Percentiles rank a stretch among this genome's conserved stretches.
phyloP scores from a whole-genome alignment of 1,139 yeast genomes.

The Kodamaea arcana region DNA sequence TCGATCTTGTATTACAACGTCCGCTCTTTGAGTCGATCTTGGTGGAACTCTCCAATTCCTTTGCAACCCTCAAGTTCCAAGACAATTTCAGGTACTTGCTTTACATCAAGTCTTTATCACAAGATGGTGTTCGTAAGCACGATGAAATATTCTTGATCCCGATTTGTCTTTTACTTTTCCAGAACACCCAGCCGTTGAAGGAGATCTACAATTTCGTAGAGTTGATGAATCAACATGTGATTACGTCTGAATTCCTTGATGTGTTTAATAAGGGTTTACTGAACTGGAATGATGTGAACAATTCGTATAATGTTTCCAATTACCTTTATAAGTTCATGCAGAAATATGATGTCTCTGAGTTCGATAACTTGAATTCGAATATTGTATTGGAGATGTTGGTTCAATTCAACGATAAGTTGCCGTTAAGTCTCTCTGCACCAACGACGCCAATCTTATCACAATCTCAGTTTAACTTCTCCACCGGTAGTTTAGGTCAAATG shows the following conservation, averaged over 20 bases:
- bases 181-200: constrained; percentile 17
- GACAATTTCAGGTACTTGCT: constrained; percentile 28
- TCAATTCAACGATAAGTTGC: constrained; percentile 40
- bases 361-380: constrained; percentile 28
- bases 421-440: constrained; percentile 44
- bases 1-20: constrained; percentile 21
- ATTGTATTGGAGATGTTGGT: constrained; percentile 32
- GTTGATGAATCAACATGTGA: constrained; percentile 30
- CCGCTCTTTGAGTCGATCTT: constrained; percentile 31
- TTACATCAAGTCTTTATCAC: constrained; percentile 36
- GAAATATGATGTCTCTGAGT: constrained; percentile 28
- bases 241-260: constrained; percentile 25
- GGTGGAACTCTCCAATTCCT: constrained; percentile 14
- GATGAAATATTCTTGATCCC: constrained; percentile 44
- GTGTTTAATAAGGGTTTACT: constrained; percentile 24
- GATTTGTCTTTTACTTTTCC: constrained; percentile 29
- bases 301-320: constrained; percentile 10
- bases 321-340: constrained; percentile 20
- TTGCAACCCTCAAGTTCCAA: constrained; percentile 18
- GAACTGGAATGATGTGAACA: constrained; percentile 24
- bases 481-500: constrained; percentile 1
- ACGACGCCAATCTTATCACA: constrained; percentile 36
- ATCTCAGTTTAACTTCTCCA: constrained; percentile 10
- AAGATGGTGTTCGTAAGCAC: constrained; percentile 35
- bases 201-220: constrained; percentile 33